A percentile compares a stretch with the other conserved stretches of the same genome.
These are phyloP conservation scores for Aphanoascus verrucosus DNA, from an alignment of 2,329 filamentous ascomycete genomes.

Conservation along the genomic window DNA sequence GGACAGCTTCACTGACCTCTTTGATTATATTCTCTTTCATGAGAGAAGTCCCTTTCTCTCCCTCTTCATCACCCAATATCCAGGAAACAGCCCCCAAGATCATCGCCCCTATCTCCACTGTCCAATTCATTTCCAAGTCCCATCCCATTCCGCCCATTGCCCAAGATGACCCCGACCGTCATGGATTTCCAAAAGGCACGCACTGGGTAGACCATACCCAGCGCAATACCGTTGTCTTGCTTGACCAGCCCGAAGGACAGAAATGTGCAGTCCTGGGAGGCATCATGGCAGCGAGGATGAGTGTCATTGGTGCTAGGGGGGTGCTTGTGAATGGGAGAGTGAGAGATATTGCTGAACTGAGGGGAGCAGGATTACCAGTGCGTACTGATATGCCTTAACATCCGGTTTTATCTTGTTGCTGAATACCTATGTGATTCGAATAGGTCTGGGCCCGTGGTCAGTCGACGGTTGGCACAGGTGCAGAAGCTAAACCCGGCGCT, in stretches of 20 bases:
- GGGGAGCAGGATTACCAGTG: slow-evolving; percentile 46
- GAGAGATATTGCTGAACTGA: slow-evolving; percentile 54
- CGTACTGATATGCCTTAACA: neutral
- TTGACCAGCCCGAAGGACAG: slow-evolving; percentile 55
- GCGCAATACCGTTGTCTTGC: slow-evolving; percentile 51
- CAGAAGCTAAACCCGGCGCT: slow-evolving; percentile 34
- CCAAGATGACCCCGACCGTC: slow-evolving; percentile 19
- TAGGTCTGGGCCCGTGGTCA: slow-evolving; percentile 36
- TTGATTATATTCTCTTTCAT: slow-evolving; percentile 5
- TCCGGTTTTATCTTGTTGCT: neutral
- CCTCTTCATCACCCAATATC: slow-evolving; percentile 23
- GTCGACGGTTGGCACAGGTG: slow-evolving; percentile 37
- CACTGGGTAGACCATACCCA: slow-evolving; percentile 60
- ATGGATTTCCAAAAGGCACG: slow-evolving; percentile 47
- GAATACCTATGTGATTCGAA: too few species aligned
- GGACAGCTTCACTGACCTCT: neutral
- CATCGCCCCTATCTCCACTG: slow-evolving; percentile 36
- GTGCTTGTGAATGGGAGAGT: slow-evolving; percentile 59
- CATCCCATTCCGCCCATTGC: slow-evolving; percentile 31
- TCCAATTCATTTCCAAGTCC: slow-evolving; percentile 49
- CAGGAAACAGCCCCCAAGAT: slow-evolving; percentile 26
- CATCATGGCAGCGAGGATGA: slow-evolving; percentile 63
- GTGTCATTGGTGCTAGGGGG: slow-evolving; percentile 48
- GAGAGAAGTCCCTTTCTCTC: slow-evolving; percentile 27
- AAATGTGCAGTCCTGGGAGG: slow-evolving; percentile 64